Conservation (phyloP, 495 filamentous ascomycete genomes). For the Aspergillus ellipticus region DNA sequence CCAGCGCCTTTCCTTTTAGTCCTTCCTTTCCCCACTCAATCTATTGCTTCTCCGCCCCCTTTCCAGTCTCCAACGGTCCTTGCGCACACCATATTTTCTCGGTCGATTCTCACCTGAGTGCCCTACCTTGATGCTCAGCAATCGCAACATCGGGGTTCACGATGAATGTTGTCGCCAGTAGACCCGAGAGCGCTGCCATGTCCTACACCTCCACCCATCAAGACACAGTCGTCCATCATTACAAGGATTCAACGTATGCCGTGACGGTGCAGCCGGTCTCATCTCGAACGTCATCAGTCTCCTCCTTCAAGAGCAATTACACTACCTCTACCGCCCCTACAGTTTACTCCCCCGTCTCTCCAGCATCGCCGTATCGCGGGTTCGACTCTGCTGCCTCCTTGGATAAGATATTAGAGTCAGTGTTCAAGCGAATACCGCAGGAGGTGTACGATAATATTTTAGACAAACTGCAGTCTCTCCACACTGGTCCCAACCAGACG, state of each 20-base stretch:
- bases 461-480: conserved; percentile 45
- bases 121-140: conserved; percentile 9
- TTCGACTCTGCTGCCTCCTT: conserved; percentile 38
- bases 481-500: conserved; percentile 38
- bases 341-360: conserved; percentile 36
- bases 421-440: conserved; percentile 51
- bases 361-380: conserved; percentile 32
- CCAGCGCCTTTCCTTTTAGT: not conserved
- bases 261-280: conserved; percentile 30
- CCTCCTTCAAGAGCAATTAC: conserved; percentile 42
- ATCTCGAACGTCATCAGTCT: conserved; percentile 38
- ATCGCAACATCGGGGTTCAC: conserved; percentile 13
- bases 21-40: not conserved
- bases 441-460: conserved; percentile 57
- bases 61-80: conserved; percentile 6
- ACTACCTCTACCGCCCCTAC: conserved; percentile 38
- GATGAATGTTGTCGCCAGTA: conserved; percentile 45
- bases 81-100: conserved; percentile 3
- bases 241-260: conserved; percentile 25
- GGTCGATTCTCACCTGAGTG: not conserved
- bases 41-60: not conserved
- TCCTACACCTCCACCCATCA: conserved; percentile 27
- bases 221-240: conserved; percentile 13
- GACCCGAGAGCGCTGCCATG: conserved; percentile 35
- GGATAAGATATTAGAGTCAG: conserved; percentile 30